These are phyloP conservation scores for Ophiostoma pallidulum DNA, from an alignment of 2,329 filamentous ascomycete species.

Conservation along the genomic window DNA sequence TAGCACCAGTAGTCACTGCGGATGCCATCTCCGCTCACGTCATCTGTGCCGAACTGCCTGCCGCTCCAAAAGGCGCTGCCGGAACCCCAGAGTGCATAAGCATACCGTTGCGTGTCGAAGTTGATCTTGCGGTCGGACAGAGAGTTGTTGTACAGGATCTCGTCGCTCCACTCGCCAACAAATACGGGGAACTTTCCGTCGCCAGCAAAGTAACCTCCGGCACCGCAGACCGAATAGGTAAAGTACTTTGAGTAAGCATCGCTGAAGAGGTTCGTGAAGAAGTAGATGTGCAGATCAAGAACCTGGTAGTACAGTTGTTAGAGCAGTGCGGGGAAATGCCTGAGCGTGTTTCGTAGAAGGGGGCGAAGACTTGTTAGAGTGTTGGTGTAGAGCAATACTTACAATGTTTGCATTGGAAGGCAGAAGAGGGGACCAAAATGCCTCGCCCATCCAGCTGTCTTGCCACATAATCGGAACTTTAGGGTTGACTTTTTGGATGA, in stretches of 20 bases:
- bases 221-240: constrained; percentile 8
- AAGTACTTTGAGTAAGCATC: constrained; percentile 5
- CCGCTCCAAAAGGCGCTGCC: constrained; percentile 9
- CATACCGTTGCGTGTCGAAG: constrained; percentile 10
- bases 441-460: constrained; percentile 9
- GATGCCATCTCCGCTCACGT: constrained; percentile 1
- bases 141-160: constrained; percentile 10
- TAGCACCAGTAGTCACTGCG: constrained; percentile 11
- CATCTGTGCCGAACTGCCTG: constrained; percentile 4
- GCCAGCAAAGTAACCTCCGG: constrained; percentile 5
- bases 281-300: constrained; percentile 11
- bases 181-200: constrained; percentile 6
- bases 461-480: constrained; percentile 6
- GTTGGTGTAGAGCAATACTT: too few relatives aligned
- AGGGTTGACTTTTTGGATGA: constrained; percentile 3
- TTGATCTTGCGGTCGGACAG: constrained; percentile 8
- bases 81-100: not conserved
- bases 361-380: too few relatives aligned
- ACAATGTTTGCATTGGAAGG: not conserved
- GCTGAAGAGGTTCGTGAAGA: constrained; percentile 5
- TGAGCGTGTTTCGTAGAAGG: too few relatives aligned
- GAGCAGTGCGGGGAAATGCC: too few relatives aligned
- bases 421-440: not conserved
- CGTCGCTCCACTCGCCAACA: constrained; percentile 9
- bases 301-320: too few relatives aligned